These are phyloP conservation scores for Aegilops sharonensis DNA, from an alignment of 176 grass and related monocot genomes.

Conservation along the genomic window DNA sequence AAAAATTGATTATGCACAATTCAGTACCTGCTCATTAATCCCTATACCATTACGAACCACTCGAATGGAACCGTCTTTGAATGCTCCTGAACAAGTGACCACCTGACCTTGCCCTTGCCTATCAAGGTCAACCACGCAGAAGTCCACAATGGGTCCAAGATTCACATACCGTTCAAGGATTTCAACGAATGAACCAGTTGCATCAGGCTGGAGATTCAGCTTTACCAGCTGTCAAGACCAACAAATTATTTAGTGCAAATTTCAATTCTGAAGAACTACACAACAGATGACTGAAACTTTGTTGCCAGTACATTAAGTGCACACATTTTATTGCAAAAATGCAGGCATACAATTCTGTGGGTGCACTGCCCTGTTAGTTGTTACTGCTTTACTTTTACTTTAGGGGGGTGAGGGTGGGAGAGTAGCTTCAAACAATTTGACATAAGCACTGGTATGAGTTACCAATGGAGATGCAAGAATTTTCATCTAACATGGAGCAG, in stretches of 20 bases:
- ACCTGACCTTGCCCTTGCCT: conserved; percentile 96
- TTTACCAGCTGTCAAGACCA: conserved; percentile 76
- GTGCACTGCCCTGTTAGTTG: background rate
- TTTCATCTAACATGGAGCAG: background rate
- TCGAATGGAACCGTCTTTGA: conserved; percentile 92
- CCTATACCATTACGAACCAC: conserved; percentile 88
- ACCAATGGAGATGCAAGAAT: background rate
- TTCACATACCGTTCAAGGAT: conserved; percentile 92
- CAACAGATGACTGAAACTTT: background rate
- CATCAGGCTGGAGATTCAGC: conserved; percentile 90
- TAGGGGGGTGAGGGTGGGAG: background rate
- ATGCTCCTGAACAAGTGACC: conserved; percentile 91
- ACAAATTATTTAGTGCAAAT: background rate
- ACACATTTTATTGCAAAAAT: background rate
- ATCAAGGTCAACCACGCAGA: conserved; percentile 96
- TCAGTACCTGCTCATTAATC: conserved; percentile 89
- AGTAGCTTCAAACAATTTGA: conserved; percentile 1
- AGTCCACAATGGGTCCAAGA: conserved; percentile 92
- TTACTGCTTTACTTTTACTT: background rate
- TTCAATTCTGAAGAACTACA: conserved; percentile 19
- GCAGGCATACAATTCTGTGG: background rate
- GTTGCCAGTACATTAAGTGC: background rate
- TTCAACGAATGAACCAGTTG: conserved; percentile 89
- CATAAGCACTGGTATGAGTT: background rate
- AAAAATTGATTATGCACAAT: background rate